Percentiles rank a stretch among this genome's conserved stretches.
phyloP scores from a whole-genome alignment of 2,329 filamentous ascomycete genomes.

The Fulvia fulva region DNA sequence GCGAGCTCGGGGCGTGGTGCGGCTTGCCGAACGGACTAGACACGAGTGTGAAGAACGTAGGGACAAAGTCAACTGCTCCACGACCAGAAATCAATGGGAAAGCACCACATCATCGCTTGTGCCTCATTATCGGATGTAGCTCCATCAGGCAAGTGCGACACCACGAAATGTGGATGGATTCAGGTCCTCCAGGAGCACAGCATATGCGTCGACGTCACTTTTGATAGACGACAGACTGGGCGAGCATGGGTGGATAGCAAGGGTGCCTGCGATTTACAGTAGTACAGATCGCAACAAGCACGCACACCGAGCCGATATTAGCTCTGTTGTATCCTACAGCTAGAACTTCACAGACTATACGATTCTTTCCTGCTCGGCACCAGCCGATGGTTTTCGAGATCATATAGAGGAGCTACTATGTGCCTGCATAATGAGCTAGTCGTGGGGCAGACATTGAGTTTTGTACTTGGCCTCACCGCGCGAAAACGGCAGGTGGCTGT shows the following conservation, averaged over 20 bases:
- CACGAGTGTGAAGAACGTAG: neutral
- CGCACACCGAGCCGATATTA: neutral
- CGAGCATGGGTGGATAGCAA: neutral
- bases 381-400: no score
- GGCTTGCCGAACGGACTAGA: neutral
- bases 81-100: neutral
- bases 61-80: neutral
- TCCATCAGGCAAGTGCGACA: neutral
- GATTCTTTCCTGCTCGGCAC: no score
- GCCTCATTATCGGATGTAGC: neutral
- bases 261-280: neutral
- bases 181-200: neutral
- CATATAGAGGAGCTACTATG: neutral
- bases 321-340: neutral
- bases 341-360: no score
- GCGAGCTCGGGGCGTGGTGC: neutral
- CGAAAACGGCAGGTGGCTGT: neutral
- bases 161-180: neutral
- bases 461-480: neutral
- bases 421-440: neutral
- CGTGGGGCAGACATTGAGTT: neutral
- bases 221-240: neutral
- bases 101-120: neutral
- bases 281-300: neutral
- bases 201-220: neutral